Base-by-base conservation (phyloP, 2,329 filamentous ascomycete genomes). In the Bipolaris gigantea region DNA sequence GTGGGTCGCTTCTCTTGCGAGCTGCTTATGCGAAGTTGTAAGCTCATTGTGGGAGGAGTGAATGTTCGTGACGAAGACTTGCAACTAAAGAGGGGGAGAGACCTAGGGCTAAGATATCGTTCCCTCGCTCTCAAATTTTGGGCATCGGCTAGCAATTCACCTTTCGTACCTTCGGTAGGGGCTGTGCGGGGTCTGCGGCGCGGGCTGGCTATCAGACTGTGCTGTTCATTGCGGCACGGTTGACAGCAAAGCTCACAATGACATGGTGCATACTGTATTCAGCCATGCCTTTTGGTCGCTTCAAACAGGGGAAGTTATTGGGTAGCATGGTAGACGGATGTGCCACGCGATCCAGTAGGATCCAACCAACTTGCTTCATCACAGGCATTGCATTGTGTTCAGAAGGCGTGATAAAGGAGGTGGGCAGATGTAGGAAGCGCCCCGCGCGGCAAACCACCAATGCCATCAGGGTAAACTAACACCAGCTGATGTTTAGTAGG, bases 151-250 rank as follows among this genome's bases (percentile, higher is more conserved):
- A 36, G n/a, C 34, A 36, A 16, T 19, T n/a, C n/a, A n/a, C 34
- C 55, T 47, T 38, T 34, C 34, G 62, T 53, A 50, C 56, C 55
- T 27, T 61, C 60, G 13, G 60, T 42, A 36, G n/a, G 8, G 34
- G 34, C 34, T 7, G 8, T 36, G 34, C 34, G 34, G 34, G 34
- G 34, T 36, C 34, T 16, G n/a, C 34, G 34, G 34, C n/a, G n/a
- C 34, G 34, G n/a, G n/a, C 8, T 36, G 15, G 34, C n/a, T 36
- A 36, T 18, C 34, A 36, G 34, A 16, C 34, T 16, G 34, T 36
- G 34, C 34, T 36, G 34, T 56, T n/a, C 50, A 46, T 34, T 61
- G 53, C 16, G 59, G 59, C 33, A 42, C 59, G 25, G 41, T 36
- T 36, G 34, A 36, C 34, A 36, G 34, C 34, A 36, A 36, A 36